Percentiles rank a stretch among this genome's conserved stretches.
phyloP scores from a whole-genome alignment of 2,329 filamentous ascomycete species.

The Teratosphaeria viscida region DNA sequence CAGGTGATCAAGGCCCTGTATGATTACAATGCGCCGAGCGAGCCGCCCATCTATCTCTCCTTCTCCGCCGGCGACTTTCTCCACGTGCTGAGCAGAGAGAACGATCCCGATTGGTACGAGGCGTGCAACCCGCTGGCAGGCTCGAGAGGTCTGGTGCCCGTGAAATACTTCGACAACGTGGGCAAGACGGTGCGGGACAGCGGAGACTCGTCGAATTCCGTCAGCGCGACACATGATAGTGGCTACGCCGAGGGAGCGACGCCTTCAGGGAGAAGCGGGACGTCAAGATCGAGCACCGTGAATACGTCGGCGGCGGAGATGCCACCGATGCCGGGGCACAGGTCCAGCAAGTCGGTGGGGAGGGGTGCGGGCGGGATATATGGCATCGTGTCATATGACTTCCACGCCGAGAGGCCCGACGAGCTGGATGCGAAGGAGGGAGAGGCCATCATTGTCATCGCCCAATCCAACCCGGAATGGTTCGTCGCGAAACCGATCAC shows the following conservation, averaged over 20 bases:
- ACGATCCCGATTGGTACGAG: slow-evolving; percentile 95
- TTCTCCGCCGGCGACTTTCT: slow-evolving; percentile 97
- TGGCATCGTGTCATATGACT: slow-evolving; percentile 94
- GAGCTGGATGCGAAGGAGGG: slow-evolving; percentile 91
- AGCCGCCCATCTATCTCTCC: slow-evolving; percentile 56
- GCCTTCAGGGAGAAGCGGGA: slow-evolving; percentile 17
- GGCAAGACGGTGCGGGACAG: slow-evolving; percentile 89
- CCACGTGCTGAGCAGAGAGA: slow-evolving; percentile 91
- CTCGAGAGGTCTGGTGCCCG: slow-evolving; percentile 83
- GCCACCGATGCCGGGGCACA: slow-evolving; percentile 18
- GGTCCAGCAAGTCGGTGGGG: slow-evolving; percentile 32
- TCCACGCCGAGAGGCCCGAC: slow-evolving; percentile 87
- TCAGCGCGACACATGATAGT: slow-evolving; percentile 68
- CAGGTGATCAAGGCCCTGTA: slow-evolving; percentile 96
- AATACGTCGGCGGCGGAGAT: slow-evolving; percentile 12
- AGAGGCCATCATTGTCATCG: slow-evolving; percentile 96
- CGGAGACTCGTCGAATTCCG: slow-evolving; percentile 37
- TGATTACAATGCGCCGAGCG: slow-evolving; percentile 65
- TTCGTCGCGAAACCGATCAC: slow-evolving; percentile 99
- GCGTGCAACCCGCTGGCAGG: slow-evolving; percentile 90
- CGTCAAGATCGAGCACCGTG: slow-evolving; percentile 24
- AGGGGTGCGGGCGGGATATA: slow-evolving; percentile 68
- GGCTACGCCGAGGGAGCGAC: slow-evolving; percentile 60
- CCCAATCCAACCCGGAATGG: slow-evolving; percentile 97
- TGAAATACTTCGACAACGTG: slow-evolving; percentile 84